Conservation (phyloP, 2,329 filamentous ascomycete genomes). For the Ophiocordyceps camponoti-saundersi region DNA sequence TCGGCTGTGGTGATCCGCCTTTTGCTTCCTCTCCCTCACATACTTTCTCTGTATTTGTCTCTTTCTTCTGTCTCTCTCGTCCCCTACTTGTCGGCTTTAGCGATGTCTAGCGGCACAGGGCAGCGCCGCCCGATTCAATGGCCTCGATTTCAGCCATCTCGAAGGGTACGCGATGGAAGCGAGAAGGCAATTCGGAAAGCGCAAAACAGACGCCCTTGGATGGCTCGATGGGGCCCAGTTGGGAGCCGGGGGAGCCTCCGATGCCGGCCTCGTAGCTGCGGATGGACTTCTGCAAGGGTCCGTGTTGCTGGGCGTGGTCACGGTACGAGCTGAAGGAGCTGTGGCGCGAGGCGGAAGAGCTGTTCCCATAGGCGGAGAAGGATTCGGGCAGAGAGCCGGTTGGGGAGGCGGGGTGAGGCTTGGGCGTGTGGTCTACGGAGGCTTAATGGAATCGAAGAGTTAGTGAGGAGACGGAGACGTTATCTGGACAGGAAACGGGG, state of each 20-base stretch:
- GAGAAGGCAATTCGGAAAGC: constrained; percentile 65
- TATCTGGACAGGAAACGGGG: too few species aligned
- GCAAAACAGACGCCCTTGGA: constrained; percentile 70
- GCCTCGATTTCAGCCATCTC: constrained; percentile 81
- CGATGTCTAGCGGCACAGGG: constrained; percentile 26
- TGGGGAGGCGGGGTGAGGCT: constrained; percentile 57
- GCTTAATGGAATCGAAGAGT: constrained; percentile 27
- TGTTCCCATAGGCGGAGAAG: constrained; percentile 21
- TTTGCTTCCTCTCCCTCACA: neutral
- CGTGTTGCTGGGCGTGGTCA: constrained; percentile 62
- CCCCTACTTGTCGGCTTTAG: neutral
- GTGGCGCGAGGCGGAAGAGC: constrained; percentile 22
- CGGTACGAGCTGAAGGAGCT: constrained; percentile 60
- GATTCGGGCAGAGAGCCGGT: constrained; percentile 41
- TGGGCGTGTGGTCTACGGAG: constrained; percentile 53
- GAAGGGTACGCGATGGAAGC: constrained; percentile 65
- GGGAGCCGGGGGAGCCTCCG: constrained; percentile 48
- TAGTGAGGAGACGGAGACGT: neutral
- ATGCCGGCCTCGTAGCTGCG: constrained; percentile 21
- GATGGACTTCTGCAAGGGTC: constrained; percentile 48
- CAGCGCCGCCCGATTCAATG: constrained; percentile 80
- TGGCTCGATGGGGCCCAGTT: constrained; percentile 57
- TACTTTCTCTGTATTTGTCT: neutral
- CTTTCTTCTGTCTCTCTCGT: neutral
- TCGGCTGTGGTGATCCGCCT: neutral